Evolutionary conservation across 495 filamentous ascomycete genomes (phyloP), one percentile per base, ranked within the genome.

Genomic region (Acidiella bohemica): DNA sequence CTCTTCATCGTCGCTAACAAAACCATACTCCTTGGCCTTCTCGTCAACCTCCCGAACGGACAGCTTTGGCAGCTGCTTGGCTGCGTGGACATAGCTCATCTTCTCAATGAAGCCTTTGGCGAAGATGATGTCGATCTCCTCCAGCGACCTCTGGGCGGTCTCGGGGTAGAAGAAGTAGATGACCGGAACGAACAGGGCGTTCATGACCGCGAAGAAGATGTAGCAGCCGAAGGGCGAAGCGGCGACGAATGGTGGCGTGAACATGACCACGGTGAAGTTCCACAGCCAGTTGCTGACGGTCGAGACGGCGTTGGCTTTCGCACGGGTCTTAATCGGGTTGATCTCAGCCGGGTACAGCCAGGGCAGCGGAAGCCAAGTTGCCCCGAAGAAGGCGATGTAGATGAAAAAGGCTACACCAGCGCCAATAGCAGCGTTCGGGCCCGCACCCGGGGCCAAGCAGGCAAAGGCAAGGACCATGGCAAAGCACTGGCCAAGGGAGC

Each of bases 121-220:
- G 44, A 84, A 83, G 57, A 81, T 78, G 38, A 85, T 66, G 55
- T 87, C 83, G 39, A 85, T 84, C 53, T 85, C 81, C 52, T 87
- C 82, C 14, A 87, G 67, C 28, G 71, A 76, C 36, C 81, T 75
- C 26, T 66, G 59, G 8, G 71, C 70, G 1, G 78, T 84, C 62
- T 84, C 80, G 5, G 81, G 80, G 56, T 81, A 84, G 62, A 79
- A 81, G 61, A 84, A 73, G 59, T 71, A 83, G 59, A 86, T 78
- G 44, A 78, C 53, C 1, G 82, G 80, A 13, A 86, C 56, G 66
- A 84, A 83, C 47, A 60, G 60, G 34, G 68, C 74, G 59, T 87
- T 86, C 48, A 78, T 55, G 26, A 63, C 57, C 4, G 79, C 80
- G 55, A 85, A 86, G 70, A 86, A 81, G 25, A 85, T 66, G 56